Evolutionary conservation across 148 eudicot species (phyloP).

Genomic region (Salicornia ramosissima): DNA sequence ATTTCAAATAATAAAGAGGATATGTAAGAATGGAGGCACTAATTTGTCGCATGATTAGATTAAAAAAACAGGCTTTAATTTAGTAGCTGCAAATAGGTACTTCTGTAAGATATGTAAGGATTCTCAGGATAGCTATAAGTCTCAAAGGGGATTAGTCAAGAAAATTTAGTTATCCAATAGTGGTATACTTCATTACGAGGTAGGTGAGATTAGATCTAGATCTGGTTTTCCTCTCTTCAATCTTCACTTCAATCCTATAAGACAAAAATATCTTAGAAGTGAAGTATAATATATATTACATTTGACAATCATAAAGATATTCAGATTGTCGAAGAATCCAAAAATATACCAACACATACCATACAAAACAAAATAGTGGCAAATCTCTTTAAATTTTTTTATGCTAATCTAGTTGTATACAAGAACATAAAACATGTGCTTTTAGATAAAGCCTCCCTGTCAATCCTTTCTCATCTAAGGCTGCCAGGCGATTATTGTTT

Average conservation of each 20-base stretch:
- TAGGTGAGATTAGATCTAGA: slow-evolving; percentile 4
- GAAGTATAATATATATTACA: not conserved
- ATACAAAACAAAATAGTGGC: not conserved
- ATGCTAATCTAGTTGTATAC: not conserved
- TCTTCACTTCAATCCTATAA: slow-evolving; percentile 30
- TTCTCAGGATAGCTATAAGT: not conserved
- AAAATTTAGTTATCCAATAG: not conserved
- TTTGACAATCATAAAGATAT: not conserved
- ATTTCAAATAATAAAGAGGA: not conserved
- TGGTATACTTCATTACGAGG: slow-evolving; percentile 7
- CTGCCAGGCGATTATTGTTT: too few relatives aligned
- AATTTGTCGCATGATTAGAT: not conserved
- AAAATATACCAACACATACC: not conserved
- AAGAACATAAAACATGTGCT: too few relatives aligned
- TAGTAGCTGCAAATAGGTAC: not conserved
- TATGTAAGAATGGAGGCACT: not conserved
- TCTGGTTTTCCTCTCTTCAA: slow-evolving; percentile 15
- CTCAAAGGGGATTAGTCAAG: not conserved
- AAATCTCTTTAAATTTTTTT: not conserved
- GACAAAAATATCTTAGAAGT: slow-evolving; percentile 19
- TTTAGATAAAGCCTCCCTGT: too few relatives aligned
- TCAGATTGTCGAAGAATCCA: not conserved
- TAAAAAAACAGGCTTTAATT: not conserved
- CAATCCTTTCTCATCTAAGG: too few relatives aligned
- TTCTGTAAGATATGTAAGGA: not conserved